These are phyloP conservation scores for Passiflora organensis DNA, from an alignment of 345 rosid species.

Conservation along the genomic window DNA sequence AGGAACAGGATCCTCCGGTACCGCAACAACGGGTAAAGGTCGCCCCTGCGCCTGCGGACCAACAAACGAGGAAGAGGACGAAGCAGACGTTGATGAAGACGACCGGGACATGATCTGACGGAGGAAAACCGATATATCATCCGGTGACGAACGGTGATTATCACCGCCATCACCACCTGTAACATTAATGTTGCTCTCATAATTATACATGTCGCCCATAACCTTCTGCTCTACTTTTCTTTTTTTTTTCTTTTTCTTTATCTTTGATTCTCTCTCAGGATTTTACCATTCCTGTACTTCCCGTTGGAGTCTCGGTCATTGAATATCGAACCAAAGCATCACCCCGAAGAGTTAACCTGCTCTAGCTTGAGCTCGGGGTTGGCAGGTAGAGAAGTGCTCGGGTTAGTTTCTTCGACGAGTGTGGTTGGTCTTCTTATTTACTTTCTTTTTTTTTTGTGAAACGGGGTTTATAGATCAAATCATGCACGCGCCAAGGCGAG, in stretches of 20 bases:
- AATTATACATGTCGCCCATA: conserved; percentile 18
- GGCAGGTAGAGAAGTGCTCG: background rate
- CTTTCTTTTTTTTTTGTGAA: background rate
- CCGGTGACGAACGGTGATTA: conserved; percentile 25
- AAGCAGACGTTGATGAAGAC: conserved; percentile 19
- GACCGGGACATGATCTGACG: conserved; percentile 58
- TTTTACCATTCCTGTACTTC: background rate
- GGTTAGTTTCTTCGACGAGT: background rate
- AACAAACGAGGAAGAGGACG: conserved; percentile 23
- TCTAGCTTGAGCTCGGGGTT: background rate
- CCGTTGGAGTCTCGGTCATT: background rate
- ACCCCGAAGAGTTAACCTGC: background rate
- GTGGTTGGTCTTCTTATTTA: background rate
- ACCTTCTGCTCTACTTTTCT: background rate
- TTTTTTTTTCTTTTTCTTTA: background rate
- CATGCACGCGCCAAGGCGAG: conserved; percentile 9
- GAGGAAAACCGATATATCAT: conserved; percentile 61
- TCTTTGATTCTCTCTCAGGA: background rate
- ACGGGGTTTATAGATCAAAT: background rate
- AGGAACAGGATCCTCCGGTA: too few relatives aligned
- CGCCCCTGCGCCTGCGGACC: background rate
- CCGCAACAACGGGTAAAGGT: background rate
- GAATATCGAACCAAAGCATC: background rate
- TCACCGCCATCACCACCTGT: conserved; percentile 12
- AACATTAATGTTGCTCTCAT: background rate